Percentiles rank a stretch among this genome's conserved stretches.
Conservation (phyloP, 495 filamentous ascomycete genomes). For the Lichina pygmaea region DNA sequence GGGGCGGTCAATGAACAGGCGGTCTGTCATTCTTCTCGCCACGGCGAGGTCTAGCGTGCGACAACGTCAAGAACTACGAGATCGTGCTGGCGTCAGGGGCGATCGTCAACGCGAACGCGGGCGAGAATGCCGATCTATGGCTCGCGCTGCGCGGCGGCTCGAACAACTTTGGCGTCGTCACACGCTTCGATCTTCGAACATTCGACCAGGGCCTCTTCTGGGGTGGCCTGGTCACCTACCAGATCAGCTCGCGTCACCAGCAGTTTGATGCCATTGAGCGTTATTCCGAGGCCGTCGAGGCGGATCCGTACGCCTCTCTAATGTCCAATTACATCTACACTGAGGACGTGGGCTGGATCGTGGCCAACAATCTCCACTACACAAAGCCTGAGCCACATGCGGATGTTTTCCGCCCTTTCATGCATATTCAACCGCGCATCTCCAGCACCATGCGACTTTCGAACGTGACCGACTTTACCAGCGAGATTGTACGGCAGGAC, state of each 20-base stretch:
- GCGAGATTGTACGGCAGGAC: constrained; percentile 15
- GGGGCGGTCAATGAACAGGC: constrained; percentile 8
- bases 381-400: constrained; percentile 14
- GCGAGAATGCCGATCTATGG: constrained; percentile 18
- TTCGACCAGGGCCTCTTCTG: constrained; percentile 18
- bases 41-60: constrained; percentile 11
- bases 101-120: constrained; percentile 12
- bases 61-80: constrained; percentile 13
- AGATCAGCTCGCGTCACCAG: not conserved
- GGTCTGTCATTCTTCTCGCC: constrained; percentile 14
- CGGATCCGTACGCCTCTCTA: constrained; percentile 18
- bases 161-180: constrained; percentile 37
- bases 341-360: constrained; percentile 6
- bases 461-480: constrained; percentile 18
- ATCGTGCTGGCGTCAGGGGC: constrained; percentile 15
- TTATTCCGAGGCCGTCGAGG: constrained; percentile 9
- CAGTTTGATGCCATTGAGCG: constrained; percentile 6
- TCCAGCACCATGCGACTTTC: constrained; percentile 14
- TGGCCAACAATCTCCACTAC: constrained; percentile 18
- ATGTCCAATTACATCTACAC: constrained; percentile 16
- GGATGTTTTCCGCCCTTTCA: constrained; percentile 17
- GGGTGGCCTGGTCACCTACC: constrained; percentile 12
- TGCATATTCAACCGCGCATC: constrained; percentile 11
- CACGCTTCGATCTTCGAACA: constrained; percentile 22
- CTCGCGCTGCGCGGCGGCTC: constrained; percentile 26